These are phyloP conservation scores for Tetrahymena elliotti DNA, from an alignment of 73 alveolate genomes.

Conservation along the genomic window DNA sequence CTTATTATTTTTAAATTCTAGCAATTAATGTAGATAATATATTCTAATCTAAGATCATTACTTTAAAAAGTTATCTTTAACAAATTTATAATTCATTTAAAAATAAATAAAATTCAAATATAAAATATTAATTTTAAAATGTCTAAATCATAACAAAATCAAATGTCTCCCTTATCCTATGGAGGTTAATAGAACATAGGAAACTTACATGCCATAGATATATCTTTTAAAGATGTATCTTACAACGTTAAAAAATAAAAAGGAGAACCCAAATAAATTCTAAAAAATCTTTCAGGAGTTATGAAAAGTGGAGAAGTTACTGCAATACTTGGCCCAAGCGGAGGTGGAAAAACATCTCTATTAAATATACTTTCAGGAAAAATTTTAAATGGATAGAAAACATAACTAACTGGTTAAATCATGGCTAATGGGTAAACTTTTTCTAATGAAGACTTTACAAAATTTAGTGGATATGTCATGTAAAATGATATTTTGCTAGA, in stretches of 20 bases:
- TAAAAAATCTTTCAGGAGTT: conserved; percentile 11
- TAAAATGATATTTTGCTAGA: conserved; percentile 28
- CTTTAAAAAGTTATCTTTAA: too few relatives aligned
- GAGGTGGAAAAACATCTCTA: conserved; percentile 36
- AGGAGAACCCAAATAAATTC: neutral
- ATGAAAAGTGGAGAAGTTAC: conserved; percentile 27
- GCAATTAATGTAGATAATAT: too few relatives aligned
- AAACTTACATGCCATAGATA: neutral
- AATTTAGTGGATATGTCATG: conserved; percentile 41
- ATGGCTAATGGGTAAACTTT: conserved; percentile 19
- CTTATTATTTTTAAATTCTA: too few relatives aligned
- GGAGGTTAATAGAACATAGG: too few relatives aligned
- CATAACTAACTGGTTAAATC: neutral
- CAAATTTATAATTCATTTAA: too few relatives aligned
- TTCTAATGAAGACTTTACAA: neutral
- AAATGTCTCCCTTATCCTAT: neutral
- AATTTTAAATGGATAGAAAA: neutral
- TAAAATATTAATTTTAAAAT: too few relatives aligned
- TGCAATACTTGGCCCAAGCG: conserved; percentile 41
- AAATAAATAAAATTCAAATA: too few relatives aligned
- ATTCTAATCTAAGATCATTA: too few relatives aligned
- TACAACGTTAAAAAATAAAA: neutral
- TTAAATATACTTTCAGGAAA: conserved; percentile 2
- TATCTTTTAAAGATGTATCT: neutral
- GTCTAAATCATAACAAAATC: neutral